Base-by-base conservation (phyloP, 2,329 filamentous ascomycete species). In the Parafenestella ontariensis region DNA sequence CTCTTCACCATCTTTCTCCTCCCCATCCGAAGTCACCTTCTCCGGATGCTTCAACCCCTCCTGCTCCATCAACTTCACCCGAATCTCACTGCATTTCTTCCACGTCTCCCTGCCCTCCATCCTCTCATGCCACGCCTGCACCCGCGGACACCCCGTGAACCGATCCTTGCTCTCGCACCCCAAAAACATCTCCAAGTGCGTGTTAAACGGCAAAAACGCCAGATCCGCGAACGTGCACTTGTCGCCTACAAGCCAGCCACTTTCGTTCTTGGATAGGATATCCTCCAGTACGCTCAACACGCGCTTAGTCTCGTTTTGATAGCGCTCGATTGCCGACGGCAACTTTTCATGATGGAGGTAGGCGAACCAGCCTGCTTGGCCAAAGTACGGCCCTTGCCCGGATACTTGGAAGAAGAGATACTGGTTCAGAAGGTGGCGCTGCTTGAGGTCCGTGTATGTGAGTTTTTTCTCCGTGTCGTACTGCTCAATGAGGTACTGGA, bases 211-310 rank as follows among this genome's bases (percentile, higher is more conserved):
- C 44, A 77, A 58, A 54, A 79, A 81, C 8, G 71, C 57, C 10
- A 78, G 61, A 56, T 82, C 79, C 5, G 70, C 78, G 65, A 76
- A 80, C 5, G 74, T 77, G 52, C 65, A 66, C 54, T 77, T 80
- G 37, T 76, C 73, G 17, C 79, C 79, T 0, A 81, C 76, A 13
- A 82, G 67, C 53, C 73, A 81, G 26, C 73, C 56, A 9, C 4
- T 8, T 17, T 3, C 3, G 11, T 66, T 70, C 5, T 65, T 66
- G 3, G 56, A 29, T 11, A 66, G 46, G 1, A n/a, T 23, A 9
- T 57, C 53, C 33, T 83, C 76, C 11, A 84, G 65, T 5, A 83
- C 80, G 15, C 72, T 72, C 5, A 74, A 66, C 13, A 83, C 73
- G 40, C 81, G 79, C 24, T 72, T 69, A 47, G 79, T 68, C 58